Conservation (phyloP, 148 eudicot genomes). For the Vaccinium macrocarpon region DNA sequence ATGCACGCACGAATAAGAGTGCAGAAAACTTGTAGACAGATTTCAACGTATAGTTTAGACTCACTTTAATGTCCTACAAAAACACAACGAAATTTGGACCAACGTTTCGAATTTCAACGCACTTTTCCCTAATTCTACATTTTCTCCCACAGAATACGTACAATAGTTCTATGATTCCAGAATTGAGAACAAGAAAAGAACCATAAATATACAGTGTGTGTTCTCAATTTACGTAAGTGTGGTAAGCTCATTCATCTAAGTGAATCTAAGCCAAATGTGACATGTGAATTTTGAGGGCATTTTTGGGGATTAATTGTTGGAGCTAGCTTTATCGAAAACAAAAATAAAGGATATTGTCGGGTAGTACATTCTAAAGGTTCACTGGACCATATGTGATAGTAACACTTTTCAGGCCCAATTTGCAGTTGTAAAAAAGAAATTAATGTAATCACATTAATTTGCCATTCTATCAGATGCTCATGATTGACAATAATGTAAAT, state of each 20-base stretch:
- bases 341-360: neutral
- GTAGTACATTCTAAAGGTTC: neutral
- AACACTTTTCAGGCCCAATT: neutral
- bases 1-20: neutral
- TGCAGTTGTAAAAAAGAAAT: neutral
- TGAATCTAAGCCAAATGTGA: neutral
- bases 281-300: neutral
- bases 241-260: neutral
- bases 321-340: neutral
- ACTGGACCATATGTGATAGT: no score
- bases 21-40: neutral
- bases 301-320: neutral
- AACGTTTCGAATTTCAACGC: no score
- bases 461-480: conserved; percentile 3
- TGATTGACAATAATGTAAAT: conserved; percentile 20
- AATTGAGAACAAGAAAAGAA: neutral
- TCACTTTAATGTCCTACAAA: neutral
- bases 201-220: neutral
- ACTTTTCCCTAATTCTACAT: neutral
- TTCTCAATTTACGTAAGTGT: neutral
- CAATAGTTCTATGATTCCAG: neutral
- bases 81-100: no score
- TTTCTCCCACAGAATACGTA: neutral
- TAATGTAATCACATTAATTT: neutral
- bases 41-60: no score